phyloP scores from a whole-genome alignment of 2,329 filamentous ascomycete species.

The Ophiostoma fasciatum region DNA sequence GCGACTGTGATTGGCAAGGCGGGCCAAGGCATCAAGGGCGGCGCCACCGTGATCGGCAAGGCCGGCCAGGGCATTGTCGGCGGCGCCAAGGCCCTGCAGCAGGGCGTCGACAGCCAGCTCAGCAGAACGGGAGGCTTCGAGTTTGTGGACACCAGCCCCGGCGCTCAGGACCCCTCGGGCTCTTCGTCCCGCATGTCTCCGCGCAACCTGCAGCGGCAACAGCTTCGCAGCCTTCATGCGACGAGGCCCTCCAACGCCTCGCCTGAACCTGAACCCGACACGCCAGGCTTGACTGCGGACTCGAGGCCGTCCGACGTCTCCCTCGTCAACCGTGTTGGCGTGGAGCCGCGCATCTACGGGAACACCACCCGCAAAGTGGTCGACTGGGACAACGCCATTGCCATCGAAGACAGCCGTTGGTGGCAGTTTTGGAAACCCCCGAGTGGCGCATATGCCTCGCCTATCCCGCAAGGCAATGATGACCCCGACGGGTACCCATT shows the following conservation, averaged over 20 bases:
- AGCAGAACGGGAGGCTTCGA: conserved; percentile 42
- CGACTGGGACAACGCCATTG: conserved; percentile 34
- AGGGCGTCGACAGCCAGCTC: conserved; percentile 35
- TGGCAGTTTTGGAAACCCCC: conserved; percentile 54
- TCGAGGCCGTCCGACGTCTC: conserved; percentile 20
- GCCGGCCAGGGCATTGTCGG: conserved; percentile 30
- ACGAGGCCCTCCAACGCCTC: not conserved
- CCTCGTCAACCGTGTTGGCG: conserved; percentile 1
- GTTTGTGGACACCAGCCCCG: conserved; percentile 14
- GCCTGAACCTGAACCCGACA: not conserved
- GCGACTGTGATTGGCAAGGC: conserved; percentile 26
- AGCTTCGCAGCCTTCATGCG: too few relatives aligned
- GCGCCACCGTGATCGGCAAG: conserved; percentile 25
- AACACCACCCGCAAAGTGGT: conserved; percentile 39
- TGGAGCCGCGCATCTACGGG: conserved; percentile 14
- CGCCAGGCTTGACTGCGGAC: not conserved
- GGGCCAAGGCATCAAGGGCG: conserved; percentile 32
- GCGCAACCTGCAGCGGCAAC: too few relatives aligned
- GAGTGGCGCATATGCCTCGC: conserved; percentile 43
- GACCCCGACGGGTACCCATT: conserved; percentile 29
- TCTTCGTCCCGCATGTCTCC: not conserved
- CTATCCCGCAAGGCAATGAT: conserved; percentile 45
- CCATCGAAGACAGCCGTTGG: conserved; percentile 32
- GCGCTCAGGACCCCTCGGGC: not conserved
- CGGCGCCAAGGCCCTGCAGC: conserved; percentile 30